These are phyloP conservation scores for Talaromyces sp. DNA, from an alignment of 2,329 filamentous ascomycete species.

Conservation along the genomic window DNA sequence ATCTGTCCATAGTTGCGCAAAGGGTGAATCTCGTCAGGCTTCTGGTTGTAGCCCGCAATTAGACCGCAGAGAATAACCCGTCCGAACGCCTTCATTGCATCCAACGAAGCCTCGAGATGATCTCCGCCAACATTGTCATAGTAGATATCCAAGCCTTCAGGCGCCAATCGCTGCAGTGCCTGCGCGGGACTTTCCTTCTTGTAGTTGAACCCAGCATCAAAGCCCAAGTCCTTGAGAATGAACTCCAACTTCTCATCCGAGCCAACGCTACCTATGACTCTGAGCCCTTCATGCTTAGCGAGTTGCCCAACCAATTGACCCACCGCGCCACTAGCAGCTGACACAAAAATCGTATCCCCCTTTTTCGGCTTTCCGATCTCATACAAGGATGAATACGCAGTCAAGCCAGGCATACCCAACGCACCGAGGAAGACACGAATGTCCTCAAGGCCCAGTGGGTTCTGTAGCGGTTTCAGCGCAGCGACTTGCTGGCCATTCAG, in stretches of 20 bases:
- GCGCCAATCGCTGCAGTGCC: constrained; percentile 67
- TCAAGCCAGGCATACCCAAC: constrained; percentile 74
- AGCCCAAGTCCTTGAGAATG: constrained; percentile 65
- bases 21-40: constrained; percentile 56
- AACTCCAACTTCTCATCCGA: constrained; percentile 76
- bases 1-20: constrained; percentile 64
- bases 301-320: constrained; percentile 80
- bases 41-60: constrained; percentile 73
- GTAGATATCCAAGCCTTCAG: constrained; percentile 77
- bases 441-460: constrained; percentile 54
- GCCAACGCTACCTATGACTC: constrained; percentile 75
- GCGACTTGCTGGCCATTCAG: constrained; percentile 46
- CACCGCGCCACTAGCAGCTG: constrained; percentile 74
- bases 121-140: constrained; percentile 78
- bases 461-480: constrained; percentile 57
- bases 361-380: constrained; percentile 71
- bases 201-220: constrained; percentile 80
- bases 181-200: constrained; percentile 71
- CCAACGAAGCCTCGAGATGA: constrained; percentile 65
- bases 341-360: constrained; percentile 79
- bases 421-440: constrained; percentile 65
- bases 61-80: constrained; percentile 64
- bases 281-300: constrained; percentile 75
- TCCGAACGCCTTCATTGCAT: constrained; percentile 61
- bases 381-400: constrained; percentile 71